These are phyloP conservation scores for Clathrus columnatus DNA, from an alignment of 768 basidiomycete genomes.

Conservation along the genomic window DNA sequence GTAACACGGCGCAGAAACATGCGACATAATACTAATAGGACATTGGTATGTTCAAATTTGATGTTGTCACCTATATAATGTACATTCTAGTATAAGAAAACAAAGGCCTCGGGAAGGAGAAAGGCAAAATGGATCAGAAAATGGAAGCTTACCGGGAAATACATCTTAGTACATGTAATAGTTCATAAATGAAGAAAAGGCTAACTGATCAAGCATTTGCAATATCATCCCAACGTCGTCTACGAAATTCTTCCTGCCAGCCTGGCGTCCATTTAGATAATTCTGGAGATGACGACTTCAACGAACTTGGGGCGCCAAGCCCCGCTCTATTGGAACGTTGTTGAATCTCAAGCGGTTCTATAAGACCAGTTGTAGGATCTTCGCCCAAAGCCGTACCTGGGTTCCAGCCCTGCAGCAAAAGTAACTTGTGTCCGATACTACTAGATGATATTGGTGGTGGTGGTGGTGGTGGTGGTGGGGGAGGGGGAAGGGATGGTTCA, in stretches of 20 bases:
- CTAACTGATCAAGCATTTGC: slow-evolving; percentile 1
- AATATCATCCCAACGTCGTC: slow-evolving; percentile 30
- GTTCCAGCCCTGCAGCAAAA: slow-evolving; percentile 70
- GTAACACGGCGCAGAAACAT: no score
- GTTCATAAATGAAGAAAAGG: no score
- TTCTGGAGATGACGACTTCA: slow-evolving; percentile 17
- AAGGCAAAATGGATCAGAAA: no score
- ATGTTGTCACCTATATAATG: no score
- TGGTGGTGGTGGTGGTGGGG: slow-evolving; percentile 20
- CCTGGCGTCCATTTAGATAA: slow-evolving; percentile 14
- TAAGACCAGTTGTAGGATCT: slow-evolving; percentile 28
- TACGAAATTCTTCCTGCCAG: slow-evolving; percentile 36
- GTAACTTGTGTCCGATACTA: slow-evolving; percentile 61
- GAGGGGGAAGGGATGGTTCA: slow-evolving; percentile 12
- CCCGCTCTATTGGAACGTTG: slow-evolving; percentile 40
- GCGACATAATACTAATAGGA: no score
- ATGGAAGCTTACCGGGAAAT: no score
- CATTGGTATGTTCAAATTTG: no score
- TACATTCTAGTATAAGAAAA: no score
- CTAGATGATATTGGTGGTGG: slow-evolving; percentile 41
- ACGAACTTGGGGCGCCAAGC: slow-evolving; percentile 36
- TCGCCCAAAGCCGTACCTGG: slow-evolving; percentile 47
- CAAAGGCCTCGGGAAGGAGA: no score
- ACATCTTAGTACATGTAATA: no score
- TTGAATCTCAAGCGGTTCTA: slow-evolving; percentile 50